Base-by-base conservation (phyloP, 179 eudicot species). In the Spinacia oleracea region DNA sequence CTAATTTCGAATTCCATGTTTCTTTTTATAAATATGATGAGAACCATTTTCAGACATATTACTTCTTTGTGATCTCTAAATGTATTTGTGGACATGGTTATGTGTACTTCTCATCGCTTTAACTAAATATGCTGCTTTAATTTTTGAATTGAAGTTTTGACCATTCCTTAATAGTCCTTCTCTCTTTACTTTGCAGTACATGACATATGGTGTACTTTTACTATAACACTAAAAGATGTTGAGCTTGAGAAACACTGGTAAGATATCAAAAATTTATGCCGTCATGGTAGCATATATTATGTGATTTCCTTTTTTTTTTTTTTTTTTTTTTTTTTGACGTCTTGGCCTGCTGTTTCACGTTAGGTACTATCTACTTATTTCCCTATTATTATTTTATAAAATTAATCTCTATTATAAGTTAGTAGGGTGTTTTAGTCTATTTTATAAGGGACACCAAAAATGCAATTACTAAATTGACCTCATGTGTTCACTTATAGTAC, bases 211-310 rank as follows among this genome's bases (percentile, higher is more conserved):
- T 59, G 97, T 95, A 59, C 94, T 95, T 62, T 71, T 95, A 75
- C 92, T 72, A 97, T 93, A 89, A 95, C 98, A 5, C 81, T 95
- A 40, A 95, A 93, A 83, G 98, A 95, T 81, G 63, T 95, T 34
- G 97, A 95, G 80, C 97, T 95, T 78, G 98, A 95, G 80, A 95
- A 90, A 84, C 93, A 95, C 70, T 90, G 97, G 98, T 94, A 89
- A 53, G 87, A 62, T 45, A 71, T 76, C 40, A 53, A 31, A 27
- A 45, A 21, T 40, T 70, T 1, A 15, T 29, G 38, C 42, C 40
- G 16, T 65, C 16, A 18, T 72, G 25, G 31, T 51, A 4, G 3
- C 23, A 16, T 72, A 50, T 29, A 48, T 48, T 29, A 2, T 21
- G 27, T 21, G 48, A 18, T 40, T 43, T n/a, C n/a, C n/a, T n/a